Evolutionary conservation across 176 grass and related monocot genomes (phyloP).

Genomic region (Triticum turgidum): DNA sequence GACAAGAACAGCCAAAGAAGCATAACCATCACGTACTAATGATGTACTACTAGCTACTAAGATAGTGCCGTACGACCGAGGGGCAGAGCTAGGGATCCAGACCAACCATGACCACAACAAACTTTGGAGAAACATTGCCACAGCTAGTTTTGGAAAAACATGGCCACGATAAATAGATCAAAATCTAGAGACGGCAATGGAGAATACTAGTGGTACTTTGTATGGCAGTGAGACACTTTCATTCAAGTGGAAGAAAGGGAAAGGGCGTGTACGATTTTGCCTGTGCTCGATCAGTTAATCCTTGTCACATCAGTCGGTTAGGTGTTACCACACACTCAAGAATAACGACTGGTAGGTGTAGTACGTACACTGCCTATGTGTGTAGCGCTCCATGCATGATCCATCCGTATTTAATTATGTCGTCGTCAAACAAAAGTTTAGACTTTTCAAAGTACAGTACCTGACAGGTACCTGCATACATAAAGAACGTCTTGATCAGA

Average conservation of each 20-base stretch:
- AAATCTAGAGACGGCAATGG: neutral
- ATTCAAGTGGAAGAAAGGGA: neutral
- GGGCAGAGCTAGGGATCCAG: neutral
- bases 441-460: neutral
- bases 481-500: neutral
- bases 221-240: neutral
- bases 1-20: neutral
- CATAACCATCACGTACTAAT: neutral
- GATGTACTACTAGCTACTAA: neutral
- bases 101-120: neutral
- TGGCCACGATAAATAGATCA: conserved; percentile 8
- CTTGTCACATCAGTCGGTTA: neutral
- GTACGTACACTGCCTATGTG: neutral
- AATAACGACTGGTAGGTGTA: conserved; percentile 4
- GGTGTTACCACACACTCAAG: neutral
- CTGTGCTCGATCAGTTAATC: neutral
- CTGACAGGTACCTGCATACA: neutral
- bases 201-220: neutral
- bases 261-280: neutral
- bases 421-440: neutral
- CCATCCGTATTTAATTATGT: neutral
- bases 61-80: neutral
- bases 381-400: neutral
- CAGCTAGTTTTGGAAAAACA: neutral
- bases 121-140: neutral